Conservation (phyloP, 305 asterid species). For the Solanum aculeatissimum region DNA sequence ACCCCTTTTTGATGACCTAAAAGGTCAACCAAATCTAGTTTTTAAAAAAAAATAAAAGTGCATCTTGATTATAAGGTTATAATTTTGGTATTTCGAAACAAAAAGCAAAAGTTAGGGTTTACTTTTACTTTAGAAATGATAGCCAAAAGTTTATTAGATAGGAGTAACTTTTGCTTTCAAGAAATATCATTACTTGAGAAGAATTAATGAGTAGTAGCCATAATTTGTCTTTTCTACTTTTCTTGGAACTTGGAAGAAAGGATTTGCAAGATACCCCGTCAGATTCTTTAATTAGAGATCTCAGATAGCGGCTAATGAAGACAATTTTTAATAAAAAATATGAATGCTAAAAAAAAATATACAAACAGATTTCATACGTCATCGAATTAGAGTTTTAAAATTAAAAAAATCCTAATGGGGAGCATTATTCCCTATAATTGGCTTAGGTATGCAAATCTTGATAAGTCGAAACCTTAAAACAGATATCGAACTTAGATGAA, state of each 20-base stretch:
- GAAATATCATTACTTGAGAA: background rate
- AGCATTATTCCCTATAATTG: background rate
- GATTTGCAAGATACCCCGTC: background rate
- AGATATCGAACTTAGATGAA: background rate
- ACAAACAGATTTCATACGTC: no score
- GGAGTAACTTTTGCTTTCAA: background rate
- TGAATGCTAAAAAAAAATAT: no score
- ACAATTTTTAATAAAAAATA: background rate
- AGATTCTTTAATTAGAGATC: background rate
- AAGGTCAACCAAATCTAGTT: background rate
- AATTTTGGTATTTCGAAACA: background rate
- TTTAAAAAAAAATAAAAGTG: background rate
- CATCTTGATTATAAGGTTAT: background rate
- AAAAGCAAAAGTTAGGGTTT: background rate
- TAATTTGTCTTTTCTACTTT: background rate
- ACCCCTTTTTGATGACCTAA: background rate
- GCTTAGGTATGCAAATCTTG: fast-evolving
- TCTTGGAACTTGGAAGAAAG: background rate
- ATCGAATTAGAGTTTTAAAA: background rate
- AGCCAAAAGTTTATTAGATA: background rate
- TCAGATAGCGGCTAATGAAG: background rate
- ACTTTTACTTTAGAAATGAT: background rate
- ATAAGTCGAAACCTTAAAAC: background rate
- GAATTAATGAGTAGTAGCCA: background rate
- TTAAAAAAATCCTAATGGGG: background rate